A percentile compares a stretch with the other conserved stretches of the same genome.
phyloP scores from a whole-genome alignment of 257 asterid species.

The Solanum ossicruentum region DNA sequence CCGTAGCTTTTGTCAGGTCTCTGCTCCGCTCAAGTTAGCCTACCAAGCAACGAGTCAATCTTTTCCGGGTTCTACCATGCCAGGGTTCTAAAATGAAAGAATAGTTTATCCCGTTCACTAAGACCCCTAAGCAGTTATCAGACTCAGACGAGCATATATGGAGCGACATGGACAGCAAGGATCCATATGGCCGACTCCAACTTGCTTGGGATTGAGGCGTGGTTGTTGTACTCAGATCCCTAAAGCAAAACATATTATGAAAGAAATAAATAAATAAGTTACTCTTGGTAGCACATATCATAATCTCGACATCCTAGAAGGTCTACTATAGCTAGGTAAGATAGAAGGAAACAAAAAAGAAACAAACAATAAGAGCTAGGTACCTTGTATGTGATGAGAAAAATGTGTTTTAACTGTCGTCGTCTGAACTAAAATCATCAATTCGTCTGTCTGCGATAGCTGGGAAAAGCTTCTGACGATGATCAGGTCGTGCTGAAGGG shows the following conservation, averaged over 20 bases:
- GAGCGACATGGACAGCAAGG: neutral
- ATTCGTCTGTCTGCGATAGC: slow-evolving; percentile 52
- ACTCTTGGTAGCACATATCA: neutral
- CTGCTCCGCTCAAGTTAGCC: neutral
- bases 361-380: neutral
- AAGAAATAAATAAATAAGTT: neutral
- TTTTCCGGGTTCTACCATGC: neutral
- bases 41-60: neutral
- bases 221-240: neutral
- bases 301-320: neutral
- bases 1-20: neutral
- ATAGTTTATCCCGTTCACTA: neutral
- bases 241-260: neutral
- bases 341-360: neutral
- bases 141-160: neutral
- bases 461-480: slow-evolving; percentile 41
- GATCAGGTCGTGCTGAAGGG: slow-evolving; percentile 9
- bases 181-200: neutral
- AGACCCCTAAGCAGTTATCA: neutral
- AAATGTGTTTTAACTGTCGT: slow-evolving; percentile 26
- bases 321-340: neutral
- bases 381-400: neutral
- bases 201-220: neutral
- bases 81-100: neutral
- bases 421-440: slow-evolving; percentile 55